Base-by-base conservation (phyloP, 2,329 filamentous ascomycete genomes). In the Aaosphaeria arxii region DNA sequence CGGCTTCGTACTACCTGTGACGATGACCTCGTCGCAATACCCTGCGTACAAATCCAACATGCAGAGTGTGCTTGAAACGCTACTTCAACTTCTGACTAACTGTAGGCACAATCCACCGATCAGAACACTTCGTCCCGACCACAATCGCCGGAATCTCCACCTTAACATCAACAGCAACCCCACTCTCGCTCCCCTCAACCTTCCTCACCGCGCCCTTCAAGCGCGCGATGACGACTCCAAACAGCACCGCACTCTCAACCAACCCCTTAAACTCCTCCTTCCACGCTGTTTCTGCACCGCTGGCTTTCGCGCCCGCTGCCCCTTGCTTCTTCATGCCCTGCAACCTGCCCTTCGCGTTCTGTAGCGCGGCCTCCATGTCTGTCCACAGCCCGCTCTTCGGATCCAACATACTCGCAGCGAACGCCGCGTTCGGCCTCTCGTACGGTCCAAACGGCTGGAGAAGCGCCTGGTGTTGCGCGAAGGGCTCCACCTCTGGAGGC, bases 401-500 rank as follows among this genome's bases (percentile, higher is more conserved):
- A 11, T 62, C 40, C 6, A 11, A 11, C 1, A 61, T 7, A 5
- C 62, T 57, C 0, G 40, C 11, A 0, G 43, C n/a, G 1, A 62
- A 51, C 0, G 45, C 36, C 0, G 50, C 31, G 11, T 41, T 45
- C 5, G 43, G 66, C 45, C 29, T 51, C 0, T 48, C 41, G 30
- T 59, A 67, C 0, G 56, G 24, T 0, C 69, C 70, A 32, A 63
- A 71, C 2, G 66, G 66, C 41, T 64, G 57, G 5, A 64, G 54
- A 6, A 58, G 53, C 3, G 42, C 53, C 33, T 73, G 68, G 52
- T 88, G 89, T 11, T 84, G 80, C 5, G 83, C 80, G 52, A 82
- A 87, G 0, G 80, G 72, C 0, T 88, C 84, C 9, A 89, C 75
- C 50, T 83, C 80, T 0, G 89, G 88, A 2, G 89, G 76, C 7